Base-by-base conservation (phyloP, 805 yeast species). In the Allodekkera sacchari region DNA sequence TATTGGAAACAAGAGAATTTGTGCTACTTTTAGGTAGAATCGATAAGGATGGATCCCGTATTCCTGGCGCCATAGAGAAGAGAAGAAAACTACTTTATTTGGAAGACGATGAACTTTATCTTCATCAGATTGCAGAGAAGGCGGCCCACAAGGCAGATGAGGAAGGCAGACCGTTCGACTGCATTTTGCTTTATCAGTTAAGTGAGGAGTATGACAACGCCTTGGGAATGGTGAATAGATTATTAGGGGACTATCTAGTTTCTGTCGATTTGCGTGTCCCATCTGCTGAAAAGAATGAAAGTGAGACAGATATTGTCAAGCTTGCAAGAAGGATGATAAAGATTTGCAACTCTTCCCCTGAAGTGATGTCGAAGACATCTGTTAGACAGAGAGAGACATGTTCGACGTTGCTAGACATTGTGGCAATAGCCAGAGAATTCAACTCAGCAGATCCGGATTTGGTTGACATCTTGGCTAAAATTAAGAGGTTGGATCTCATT, bases 131-230 rank as follows among this genome's bases (percentile, higher is more conserved):
- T 25, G 78, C 92, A 4, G 94, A 82, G 50, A 76, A 74, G 37
- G 87, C 95, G 18, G 96, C 96, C 3, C 67, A 67, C 27, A 75
- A 74, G 43, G 94, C 96, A 11, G 92, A 83, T 47, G 92, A 84
- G 44, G 97, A 88, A 47, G 96, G 96, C 6, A 70, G 95, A 48
- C 67, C 75, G 10, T 74, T 79, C 39, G 97, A 92, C 50, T 83
- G 96, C 13, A 69, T 92, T 38, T 63, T 83, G 35, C 66, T 92
- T 33, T 89, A 83, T 52, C 95, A 88, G 57, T 68, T 89, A 42
- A 75, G 94, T 29, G 94, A 83, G 56, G 95, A 88, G 44, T 81
- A 81, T 53, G 81, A 82, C 49, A 77, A 81, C 19, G 96, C 85
- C 10, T 69, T 89, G 7, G 55, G 70, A 2, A 68, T 85, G 37